These are phyloP conservation scores for Jacaranda mimosifolia DNA, from an alignment of 257 asterid genomes.

Conservation along the genomic window DNA sequence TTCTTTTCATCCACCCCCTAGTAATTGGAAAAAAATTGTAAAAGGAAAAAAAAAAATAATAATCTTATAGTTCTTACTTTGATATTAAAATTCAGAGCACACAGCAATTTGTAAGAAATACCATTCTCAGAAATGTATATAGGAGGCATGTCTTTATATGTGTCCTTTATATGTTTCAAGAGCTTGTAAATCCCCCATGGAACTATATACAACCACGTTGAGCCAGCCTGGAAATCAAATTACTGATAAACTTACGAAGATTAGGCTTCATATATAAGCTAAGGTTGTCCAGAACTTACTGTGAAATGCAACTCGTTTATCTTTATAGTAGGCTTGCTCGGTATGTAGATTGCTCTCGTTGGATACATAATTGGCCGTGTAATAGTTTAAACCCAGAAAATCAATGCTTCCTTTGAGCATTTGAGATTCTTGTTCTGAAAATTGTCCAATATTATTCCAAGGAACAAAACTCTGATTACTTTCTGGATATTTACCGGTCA, in stretches of 20 bases:
- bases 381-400: slow-evolving; percentile 52
- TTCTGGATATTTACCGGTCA: slow-evolving; percentile 46
- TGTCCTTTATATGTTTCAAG: slow-evolving; percentile 34
- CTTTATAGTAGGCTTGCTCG: slow-evolving; percentile 38
- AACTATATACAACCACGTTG: slow-evolving; percentile 41
- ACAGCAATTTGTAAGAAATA: neutral
- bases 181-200: slow-evolving; percentile 53
- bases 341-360: slow-evolving; percentile 30
- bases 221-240: slow-evolving; percentile 36
- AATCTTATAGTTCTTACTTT: neutral
- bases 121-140: slow-evolving; percentile 54
- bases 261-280: neutral
- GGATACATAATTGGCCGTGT: slow-evolving; percentile 43
- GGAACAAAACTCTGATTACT: slow-evolving; percentile 43
- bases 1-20: slow-evolving; percentile 43
- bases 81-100: too few species aligned
- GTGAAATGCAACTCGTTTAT: slow-evolving; percentile 36
- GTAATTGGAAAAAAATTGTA: too few species aligned
- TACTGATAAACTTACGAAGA: neutral
- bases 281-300: slow-evolving; percentile 20
- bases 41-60: too few species aligned
- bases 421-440: slow-evolving; percentile 38
- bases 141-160: slow-evolving; percentile 43
- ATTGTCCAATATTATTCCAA: slow-evolving; percentile 21
- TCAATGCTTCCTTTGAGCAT: slow-evolving; percentile 51